Evolutionary conservation across 1,284 basidiomycete species (phyloP), one percentile per base, ranked within the genome.

Genomic region (Cryptococcus neoformans): DNA sequence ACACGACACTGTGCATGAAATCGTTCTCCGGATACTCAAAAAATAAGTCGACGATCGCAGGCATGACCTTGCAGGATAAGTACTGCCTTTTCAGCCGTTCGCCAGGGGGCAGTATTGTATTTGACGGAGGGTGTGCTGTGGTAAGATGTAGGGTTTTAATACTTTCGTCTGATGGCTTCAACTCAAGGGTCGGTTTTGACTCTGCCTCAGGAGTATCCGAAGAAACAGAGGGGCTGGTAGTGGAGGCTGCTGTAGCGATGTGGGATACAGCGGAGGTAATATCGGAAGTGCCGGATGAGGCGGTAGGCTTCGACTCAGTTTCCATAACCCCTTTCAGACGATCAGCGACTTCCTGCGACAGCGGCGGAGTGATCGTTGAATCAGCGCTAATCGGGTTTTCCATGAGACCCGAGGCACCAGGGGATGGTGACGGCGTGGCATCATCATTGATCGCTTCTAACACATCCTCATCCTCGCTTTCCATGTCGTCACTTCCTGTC

Each of bases 21-120:
- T 99, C 98, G 80, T 99, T 98, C 88, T 92, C 93, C 0, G 93
- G 92, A 68, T 89, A 96, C 59, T 90, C 86, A 74, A 98, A 97
- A 81, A 99, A 98, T 42, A 98, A 80, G 66, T 93, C 88, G 65
- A 95, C 79, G 58, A 95, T 78, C 4, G 85, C 87, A 0, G 84
- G 81, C 40, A 92, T 78, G 1, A 95, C 84, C 50, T 85, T 82
- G 44, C 85, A 80, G 21, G 90, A 82, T 60, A 93, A 74, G 68
- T 92, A 89, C 53, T 82, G 79, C 61, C 83, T 81, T 76, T 95
- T 96, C 65, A 94, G 80, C 59, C 82, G 79, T 66, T 93, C 90
- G 0, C 92, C 93, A 0, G 77, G 72, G 2, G 42, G 44, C 36
- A 8, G 35, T 6, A 51, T 14, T 10, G 21, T 21, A 12, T 38